Conservation (phyloP, 345 rosid genomes). For the Rhodamnia argentea region DNA sequence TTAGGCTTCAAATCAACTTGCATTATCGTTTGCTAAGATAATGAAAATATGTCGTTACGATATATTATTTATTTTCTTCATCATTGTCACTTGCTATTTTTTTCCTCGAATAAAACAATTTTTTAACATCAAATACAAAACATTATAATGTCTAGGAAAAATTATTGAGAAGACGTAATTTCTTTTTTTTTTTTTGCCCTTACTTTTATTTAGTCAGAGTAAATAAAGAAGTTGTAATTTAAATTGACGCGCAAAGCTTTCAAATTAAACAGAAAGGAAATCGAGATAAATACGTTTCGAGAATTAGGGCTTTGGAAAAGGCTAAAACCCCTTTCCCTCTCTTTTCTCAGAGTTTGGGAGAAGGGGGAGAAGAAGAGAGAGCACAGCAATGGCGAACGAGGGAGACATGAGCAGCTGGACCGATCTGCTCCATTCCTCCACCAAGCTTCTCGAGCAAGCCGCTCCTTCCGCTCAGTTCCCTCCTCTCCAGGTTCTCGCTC, state of each 20-base stretch:
- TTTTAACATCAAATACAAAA: not conserved
- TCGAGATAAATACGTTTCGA: not conserved
- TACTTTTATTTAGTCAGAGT: not conserved
- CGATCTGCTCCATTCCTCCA: slow-evolving; percentile 85
- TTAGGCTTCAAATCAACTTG: not conserved
- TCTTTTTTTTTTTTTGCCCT: not conserved
- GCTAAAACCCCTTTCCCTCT: not conserved
- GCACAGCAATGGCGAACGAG: slow-evolving; percentile 58
- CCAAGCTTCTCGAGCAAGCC: slow-evolving; percentile 94
- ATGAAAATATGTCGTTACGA: not conserved
- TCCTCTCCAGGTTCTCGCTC: slow-evolving; percentile 77
- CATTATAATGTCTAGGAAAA: not conserved
- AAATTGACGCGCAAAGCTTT: not conserved
- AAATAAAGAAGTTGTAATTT: not conserved
- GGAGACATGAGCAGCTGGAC: slow-evolving; percentile 82
- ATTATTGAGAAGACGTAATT: not conserved
- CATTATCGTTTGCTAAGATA: not conserved
- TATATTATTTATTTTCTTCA: not conserved
- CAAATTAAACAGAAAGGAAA: not conserved
- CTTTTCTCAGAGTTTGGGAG: not conserved
- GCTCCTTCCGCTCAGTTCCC: slow-evolving; percentile 98
- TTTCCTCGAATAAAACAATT: not conserved
- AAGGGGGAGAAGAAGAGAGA: not conserved
- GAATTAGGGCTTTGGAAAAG: not conserved
- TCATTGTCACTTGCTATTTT: not conserved